Percentiles rank a stretch among this genome's conserved stretches.
Conservation (phyloP, 1,284 basidiomycete genomes). For the Boletellus sp. region DNA sequence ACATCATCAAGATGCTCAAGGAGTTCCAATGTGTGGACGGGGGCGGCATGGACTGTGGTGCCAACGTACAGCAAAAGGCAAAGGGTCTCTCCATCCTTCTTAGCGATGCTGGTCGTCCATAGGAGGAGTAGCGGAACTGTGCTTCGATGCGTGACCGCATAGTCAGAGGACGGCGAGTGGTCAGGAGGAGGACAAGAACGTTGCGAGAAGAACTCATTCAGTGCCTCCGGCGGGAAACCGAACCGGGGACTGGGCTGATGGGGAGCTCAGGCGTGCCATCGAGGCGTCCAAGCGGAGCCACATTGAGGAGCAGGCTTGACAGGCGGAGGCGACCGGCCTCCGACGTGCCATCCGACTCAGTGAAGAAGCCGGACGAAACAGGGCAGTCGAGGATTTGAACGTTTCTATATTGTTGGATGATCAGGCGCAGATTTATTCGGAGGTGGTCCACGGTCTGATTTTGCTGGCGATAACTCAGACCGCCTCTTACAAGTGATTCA, state of each 20-base stretch:
- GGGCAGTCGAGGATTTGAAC: constrained; percentile 73
- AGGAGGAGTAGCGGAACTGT: constrained; percentile 81
- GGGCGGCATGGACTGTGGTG: constrained; percentile 94
- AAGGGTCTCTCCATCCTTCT: constrained; percentile 98
- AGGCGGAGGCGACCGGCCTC: constrained; percentile 76
- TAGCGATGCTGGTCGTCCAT: constrained; percentile 83
- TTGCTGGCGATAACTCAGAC: constrained; percentile 20
- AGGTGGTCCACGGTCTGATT: constrained; percentile 3
- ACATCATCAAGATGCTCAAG: constrained; percentile 98
- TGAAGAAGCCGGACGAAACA: constrained; percentile 69
- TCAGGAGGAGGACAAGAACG: constrained; percentile 53
- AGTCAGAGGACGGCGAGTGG: constrained; percentile 56
- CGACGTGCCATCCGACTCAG: constrained; percentile 77
- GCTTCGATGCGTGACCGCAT: constrained; percentile 95
- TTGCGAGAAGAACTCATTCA: constrained; percentile 30
- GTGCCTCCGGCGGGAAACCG: constrained; percentile 36
- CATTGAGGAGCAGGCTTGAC: constrained; percentile 68
- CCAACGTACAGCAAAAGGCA: constrained; percentile 98
- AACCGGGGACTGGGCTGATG: constrained; percentile 59
- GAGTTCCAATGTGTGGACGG: constrained; percentile 99
- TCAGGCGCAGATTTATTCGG: constrained; percentile 57
- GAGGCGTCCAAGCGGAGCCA: constrained; percentile 81
- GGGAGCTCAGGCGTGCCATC: constrained; percentile 78
- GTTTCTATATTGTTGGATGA: constrained; percentile 84
- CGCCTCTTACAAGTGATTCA: constrained; percentile 30